Base-by-base conservation (phyloP, 345 rosid species). In the Noccaea bulbosa region DNA sequence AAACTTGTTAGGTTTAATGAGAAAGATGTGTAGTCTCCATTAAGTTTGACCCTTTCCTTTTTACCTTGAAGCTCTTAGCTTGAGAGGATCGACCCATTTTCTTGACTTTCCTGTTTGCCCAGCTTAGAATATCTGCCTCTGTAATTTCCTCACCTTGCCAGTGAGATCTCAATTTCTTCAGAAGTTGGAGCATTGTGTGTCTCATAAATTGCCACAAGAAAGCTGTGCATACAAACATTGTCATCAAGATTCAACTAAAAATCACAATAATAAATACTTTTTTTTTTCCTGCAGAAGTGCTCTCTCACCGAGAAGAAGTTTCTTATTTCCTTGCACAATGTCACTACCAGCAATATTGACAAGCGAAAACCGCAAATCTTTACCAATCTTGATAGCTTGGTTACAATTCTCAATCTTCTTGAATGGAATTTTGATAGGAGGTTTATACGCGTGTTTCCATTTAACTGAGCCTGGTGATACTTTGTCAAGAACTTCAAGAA, bases 381-480 rank as follows among this genome's bases (percentile, higher is more conserved):
- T 90, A 53, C 96, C 98, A 52, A 90, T 90, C 72, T 87, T 72
- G 62, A 92, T 74, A 44, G 79, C 90, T 77, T 92, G 91, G 79
- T 92, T 88, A 79, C 95, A 90, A 58, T 92, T 92, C 86, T 92
- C 98, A 58, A 88, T 90, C 79, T 90, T 88, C 53, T 87, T 83
- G 68, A 92, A 92, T 15, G 93, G 94, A 96, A 93, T 91, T 86
- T 84, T 87, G 59, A 91, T 93, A 50, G 97, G 98, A 62, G 96
- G 97, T 77, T 87, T 93, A 56, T 78, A 77, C 9, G 94, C 90
- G 7, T 64, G 88, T 72, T 88, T 93, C 98, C 98, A 93, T 71
- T 82, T 86, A 37, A 92, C 96, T 4, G 84, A 85, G 38, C 89
- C 87, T 0, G 91, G 83, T 5, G 85, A 71, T 66, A 84, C 69